Conservation (phyloP, 169 alveolate genomes). For the Cytauxzoon felis region DNA sequence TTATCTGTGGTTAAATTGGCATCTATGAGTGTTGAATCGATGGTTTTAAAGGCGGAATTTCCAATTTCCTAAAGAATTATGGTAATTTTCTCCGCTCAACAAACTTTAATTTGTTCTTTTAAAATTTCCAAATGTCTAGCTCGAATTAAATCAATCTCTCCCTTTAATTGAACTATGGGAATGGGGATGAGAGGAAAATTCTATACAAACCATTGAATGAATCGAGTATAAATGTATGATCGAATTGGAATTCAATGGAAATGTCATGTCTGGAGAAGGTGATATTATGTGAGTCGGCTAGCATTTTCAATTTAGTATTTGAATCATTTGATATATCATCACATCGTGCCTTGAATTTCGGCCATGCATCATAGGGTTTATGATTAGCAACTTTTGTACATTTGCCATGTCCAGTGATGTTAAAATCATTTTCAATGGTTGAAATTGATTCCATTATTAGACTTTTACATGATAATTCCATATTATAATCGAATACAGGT, state of each 20-base stretch:
- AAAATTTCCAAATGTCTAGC: constrained; percentile 48
- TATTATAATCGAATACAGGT: constrained; percentile 56
- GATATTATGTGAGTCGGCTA: constrained; percentile 1
- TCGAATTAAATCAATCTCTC: constrained; percentile 35
- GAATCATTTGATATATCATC: constrained; percentile 18
- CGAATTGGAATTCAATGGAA: constrained; percentile 23
- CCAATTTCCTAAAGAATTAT: too few relatives aligned
- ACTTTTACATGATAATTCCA: constrained; percentile 46
- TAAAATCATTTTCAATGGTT: constrained; percentile 54
- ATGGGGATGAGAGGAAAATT: too few relatives aligned
- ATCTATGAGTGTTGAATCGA: constrained; percentile 21
- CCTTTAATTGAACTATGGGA: too few relatives aligned
- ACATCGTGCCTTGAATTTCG: constrained; percentile 20
- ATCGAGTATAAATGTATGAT: constrained; percentile 22
- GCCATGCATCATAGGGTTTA: constrained; percentile 51
- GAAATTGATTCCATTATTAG: constrained; percentile 51
- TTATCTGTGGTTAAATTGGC: constrained; percentile 23
- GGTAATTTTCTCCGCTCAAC: too few relatives aligned
- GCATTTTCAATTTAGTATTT: constrained; percentile 2
- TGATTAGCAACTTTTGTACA: constrained; percentile 29
- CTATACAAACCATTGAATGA: constrained; percentile 23
- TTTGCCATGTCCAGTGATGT: constrained; percentile 47
- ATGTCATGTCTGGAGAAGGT: constrained; percentile 3
- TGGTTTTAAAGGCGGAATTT: constrained; percentile 19
- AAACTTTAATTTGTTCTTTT: constrained; percentile 17